Base-by-base conservation (phyloP, 257 asterid genomes). In the Ballota nigra region DNA sequence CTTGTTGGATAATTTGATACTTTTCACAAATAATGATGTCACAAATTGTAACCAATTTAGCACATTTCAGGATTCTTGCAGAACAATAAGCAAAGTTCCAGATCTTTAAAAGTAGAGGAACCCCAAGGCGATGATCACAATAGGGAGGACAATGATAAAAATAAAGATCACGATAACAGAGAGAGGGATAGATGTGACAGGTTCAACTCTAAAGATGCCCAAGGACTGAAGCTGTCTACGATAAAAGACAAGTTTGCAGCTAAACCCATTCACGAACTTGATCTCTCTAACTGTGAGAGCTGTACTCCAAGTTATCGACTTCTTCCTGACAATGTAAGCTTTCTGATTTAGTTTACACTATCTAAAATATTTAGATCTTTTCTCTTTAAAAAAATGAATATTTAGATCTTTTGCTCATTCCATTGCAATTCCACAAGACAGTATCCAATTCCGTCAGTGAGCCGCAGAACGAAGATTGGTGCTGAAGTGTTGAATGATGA, bases 221-320 rank as follows among this genome's bases (percentile, higher is more conserved):
- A 47, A 36, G 96, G 87, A 69, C 96, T 83, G 70, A 92, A 80
- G 83, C 63, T 81, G 73, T 68, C 92, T 73, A 64, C 84, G 56
- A 84, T 83, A 75, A 94, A 82, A 81, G 98, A 95, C 67, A 95
- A 92, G 83, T 85, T 78, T 66, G 26, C 72, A 67, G 86, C 79
- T 41, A 95, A 95, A 82, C 89, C 98, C 75, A 95, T 95, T 81
- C 96, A 95, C 72, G 99, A 92, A 78, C 99, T 95, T 73, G 99
- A 95, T 81, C 98, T 95, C 78, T 89, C 98, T 31, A 84, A 88
- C 81, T 88, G 96, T 69, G 87, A 88, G 69, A 69, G 85, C 77
- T 95, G 98, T 86, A 85, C 97, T 63, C 98, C 98, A 36, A 95
- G 99, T 82, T 95, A 95, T 78, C 89, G 96, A 65, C 92, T 83